Evolutionary conservation across 805 yeast genomes (phyloP).

Genomic region (Candida andamanensis): DNA sequence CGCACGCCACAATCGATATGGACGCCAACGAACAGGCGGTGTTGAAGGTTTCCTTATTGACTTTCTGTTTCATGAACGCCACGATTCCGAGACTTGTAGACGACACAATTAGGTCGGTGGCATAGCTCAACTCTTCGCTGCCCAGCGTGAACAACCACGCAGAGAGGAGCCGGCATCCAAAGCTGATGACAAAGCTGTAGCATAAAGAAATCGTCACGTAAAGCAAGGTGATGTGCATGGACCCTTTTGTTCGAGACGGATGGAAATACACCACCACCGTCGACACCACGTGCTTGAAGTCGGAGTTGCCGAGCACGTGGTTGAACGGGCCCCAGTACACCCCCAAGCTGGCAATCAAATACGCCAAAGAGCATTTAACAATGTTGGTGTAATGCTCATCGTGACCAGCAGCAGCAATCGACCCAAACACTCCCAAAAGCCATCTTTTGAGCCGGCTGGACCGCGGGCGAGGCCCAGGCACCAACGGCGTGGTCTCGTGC

Average conservation of each 20-base stretch:
- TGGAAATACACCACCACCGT: slow-evolving; percentile 84
- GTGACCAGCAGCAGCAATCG: slow-evolving; percentile 7
- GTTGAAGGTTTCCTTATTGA: slow-evolving; percentile 64
- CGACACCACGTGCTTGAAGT: slow-evolving; percentile 75
- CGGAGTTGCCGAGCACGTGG: slow-evolving; percentile 53
- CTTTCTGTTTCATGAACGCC: slow-evolving; percentile 64
- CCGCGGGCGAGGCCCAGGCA: too few species aligned
- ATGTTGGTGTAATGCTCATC: slow-evolving; percentile 26
- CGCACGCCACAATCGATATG: slow-evolving; percentile 62
- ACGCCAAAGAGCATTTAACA: slow-evolving; percentile 69
- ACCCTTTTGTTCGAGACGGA: slow-evolving; percentile 72
- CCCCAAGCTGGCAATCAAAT: slow-evolving; percentile 65
- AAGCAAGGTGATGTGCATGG: slow-evolving; percentile 69
- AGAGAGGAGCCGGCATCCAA: slow-evolving; percentile 48
- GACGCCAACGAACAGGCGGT: slow-evolving; percentile 79
- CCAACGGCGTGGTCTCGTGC: too few species aligned
- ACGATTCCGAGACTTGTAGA: slow-evolving; percentile 58
- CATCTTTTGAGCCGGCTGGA: too few species aligned
- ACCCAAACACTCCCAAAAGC: too few species aligned
- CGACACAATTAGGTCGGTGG: slow-evolving; percentile 49
- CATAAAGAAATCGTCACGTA: slow-evolving; percentile 53
- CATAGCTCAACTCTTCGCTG: slow-evolving; percentile 44
- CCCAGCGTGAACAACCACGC: slow-evolving; percentile 41
- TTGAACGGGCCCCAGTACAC: slow-evolving; percentile 56
- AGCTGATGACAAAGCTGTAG: slow-evolving; percentile 50